Conservation (phyloP, 495 filamentous ascomycete genomes). For the Penicillium malachiteum region DNA sequence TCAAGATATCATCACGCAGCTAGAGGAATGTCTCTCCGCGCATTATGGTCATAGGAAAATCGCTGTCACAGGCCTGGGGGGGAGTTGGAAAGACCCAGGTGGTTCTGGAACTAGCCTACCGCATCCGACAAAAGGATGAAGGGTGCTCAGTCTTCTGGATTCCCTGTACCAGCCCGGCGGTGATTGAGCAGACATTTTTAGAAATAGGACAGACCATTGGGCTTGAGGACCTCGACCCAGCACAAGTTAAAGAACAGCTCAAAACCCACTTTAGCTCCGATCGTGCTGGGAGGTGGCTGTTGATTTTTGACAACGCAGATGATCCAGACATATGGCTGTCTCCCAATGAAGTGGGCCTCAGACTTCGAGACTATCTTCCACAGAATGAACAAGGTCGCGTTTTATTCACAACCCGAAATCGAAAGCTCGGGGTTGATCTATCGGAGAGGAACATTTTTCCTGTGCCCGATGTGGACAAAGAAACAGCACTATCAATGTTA, state of each 20-base stretch:
- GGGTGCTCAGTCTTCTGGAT: slow-evolving; percentile 50
- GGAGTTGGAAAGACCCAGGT: slow-evolving; percentile 54
- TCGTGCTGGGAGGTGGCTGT: slow-evolving; percentile 28
- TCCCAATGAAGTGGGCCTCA: neutral
- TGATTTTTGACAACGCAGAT: slow-evolving; percentile 38
- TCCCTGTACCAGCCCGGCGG: slow-evolving; percentile 33
- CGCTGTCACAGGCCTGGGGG: slow-evolving; percentile 43
- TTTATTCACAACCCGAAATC: slow-evolving; percentile 1
- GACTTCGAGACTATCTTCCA: slow-evolving; percentile 37
- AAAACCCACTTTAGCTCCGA: slow-evolving; percentile 25
- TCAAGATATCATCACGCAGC: no score
- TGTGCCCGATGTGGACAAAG: neutral
- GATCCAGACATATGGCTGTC: slow-evolving; percentile 9
- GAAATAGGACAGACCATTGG: slow-evolving; percentile 34
- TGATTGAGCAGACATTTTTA: slow-evolving; percentile 41
- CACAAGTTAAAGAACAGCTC: slow-evolving; percentile 20
- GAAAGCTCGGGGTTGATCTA: neutral
- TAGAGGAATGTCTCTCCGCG: no score
- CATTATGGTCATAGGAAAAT: slow-evolving; percentile 10
- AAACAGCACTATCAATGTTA: slow-evolving; percentile 15
- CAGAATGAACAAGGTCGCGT: slow-evolving; percentile 34
- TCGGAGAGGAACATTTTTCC: neutral
- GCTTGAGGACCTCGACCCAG: slow-evolving; percentile 15
- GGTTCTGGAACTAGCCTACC: slow-evolving; percentile 47
- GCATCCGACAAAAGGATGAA: slow-evolving; percentile 28